phyloP scores from a whole-genome alignment of 2,329 filamentous ascomycete species.

The Fusarium humuli region DNA sequence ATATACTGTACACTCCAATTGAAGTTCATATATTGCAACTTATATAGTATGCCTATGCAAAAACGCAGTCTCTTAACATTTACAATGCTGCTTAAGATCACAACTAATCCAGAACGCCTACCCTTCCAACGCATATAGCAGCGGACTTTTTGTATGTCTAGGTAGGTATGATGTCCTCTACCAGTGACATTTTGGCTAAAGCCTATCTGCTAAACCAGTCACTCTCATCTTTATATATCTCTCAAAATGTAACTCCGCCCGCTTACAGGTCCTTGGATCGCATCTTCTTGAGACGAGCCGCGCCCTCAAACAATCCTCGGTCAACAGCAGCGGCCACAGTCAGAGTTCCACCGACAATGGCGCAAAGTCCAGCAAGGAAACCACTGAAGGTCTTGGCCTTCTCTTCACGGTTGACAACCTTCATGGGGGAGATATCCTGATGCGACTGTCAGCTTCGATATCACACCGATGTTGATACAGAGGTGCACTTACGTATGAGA shows the following conservation, averaged over 20 bases:
- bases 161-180: constrained; percentile 31
- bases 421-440: constrained; percentile 98
- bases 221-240: constrained; percentile 1
- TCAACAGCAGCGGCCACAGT: constrained; percentile 96
- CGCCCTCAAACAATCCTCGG: constrained; percentile 89
- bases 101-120: constrained; percentile 46
- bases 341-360: constrained; percentile 92
- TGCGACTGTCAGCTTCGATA: constrained; percentile 29
- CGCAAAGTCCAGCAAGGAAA: constrained; percentile 94
- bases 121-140: constrained; percentile 41
- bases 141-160: constrained; percentile 41
- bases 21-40: not conserved
- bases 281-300: constrained; percentile 86
- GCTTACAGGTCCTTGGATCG: constrained; percentile 70
- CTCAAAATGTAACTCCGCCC: not conserved
- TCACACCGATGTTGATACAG: not conserved
- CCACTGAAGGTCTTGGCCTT: constrained; percentile 89
- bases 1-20: not conserved
- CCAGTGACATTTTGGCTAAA: constrained; percentile 9
- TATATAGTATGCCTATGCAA: constrained; percentile 2
- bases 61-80: constrained; percentile 27
- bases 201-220: constrained; percentile 26
- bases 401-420: constrained; percentile 96
- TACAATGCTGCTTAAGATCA: constrained; percentile 35
- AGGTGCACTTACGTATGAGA: constrained; percentile 83